These are phyloP conservation scores for Chrysoporthe deuterocubensis DNA, from an alignment of 2,329 filamentous ascomycete genomes.

Conservation along the genomic window DNA sequence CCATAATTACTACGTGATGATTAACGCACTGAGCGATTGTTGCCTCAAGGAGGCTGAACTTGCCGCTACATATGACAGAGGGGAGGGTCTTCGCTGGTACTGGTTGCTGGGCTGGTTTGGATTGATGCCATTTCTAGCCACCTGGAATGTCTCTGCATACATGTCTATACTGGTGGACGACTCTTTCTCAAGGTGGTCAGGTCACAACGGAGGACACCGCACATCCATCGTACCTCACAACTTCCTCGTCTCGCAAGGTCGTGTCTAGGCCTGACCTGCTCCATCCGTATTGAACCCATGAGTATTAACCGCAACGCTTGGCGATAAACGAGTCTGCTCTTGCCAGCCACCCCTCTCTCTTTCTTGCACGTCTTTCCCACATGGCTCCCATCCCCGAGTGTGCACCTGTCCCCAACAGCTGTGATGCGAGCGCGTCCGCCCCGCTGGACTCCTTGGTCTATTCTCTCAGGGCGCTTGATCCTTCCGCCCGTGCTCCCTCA, in stretches of 20 bases:
- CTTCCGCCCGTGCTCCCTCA: slow-evolving; percentile 28
- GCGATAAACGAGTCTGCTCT: slow-evolving; percentile 5
- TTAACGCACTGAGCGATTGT: background rate
- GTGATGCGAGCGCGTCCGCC: background rate
- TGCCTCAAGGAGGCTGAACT: background rate
- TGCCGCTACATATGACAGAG: background rate
- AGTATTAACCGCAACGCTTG: slow-evolving; percentile 21
- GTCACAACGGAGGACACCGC: background rate
- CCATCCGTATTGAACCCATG: background rate
- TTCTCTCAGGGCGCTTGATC: background rate
- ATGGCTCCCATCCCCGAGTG: background rate
- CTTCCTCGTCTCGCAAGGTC: background rate
- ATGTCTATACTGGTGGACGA: background rate
- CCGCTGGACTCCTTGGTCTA: background rate
- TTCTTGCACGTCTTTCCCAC: background rate
- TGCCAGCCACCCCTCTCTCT: background rate
- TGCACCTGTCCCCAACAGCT: background rate
- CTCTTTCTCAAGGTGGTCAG: background rate
- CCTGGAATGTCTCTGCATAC: background rate
- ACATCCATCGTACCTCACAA: background rate
- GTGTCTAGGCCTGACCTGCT: background rate
- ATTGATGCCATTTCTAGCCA: background rate
- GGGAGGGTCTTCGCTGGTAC: background rate
- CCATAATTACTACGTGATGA: too few relatives aligned
- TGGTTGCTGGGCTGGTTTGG: background rate